A percentile compares a stretch with the other conserved stretches of the same genome.
These are phyloP conservation scores for Phytophthora multivora DNA, from an alignment of 352 stramenopile species.

Conservation along the genomic window DNA sequence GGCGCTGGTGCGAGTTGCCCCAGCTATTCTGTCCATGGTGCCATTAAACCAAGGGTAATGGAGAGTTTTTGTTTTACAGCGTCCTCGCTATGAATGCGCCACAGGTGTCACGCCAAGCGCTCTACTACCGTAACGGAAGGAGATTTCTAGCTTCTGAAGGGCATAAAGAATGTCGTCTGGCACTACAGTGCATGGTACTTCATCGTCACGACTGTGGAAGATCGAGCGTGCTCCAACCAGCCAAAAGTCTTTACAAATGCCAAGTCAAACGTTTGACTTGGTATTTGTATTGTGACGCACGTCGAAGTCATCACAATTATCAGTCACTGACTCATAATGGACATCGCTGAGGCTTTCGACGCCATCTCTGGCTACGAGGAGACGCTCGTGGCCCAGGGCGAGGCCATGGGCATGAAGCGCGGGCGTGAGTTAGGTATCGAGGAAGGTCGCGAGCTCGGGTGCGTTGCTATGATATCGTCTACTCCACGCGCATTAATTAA, in stretches of 20 bases:
- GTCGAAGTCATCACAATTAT: not conserved
- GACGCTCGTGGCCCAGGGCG: conserved; percentile 68
- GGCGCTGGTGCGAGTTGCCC: too few species aligned
- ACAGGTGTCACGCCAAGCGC: too few species aligned
- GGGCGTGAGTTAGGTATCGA: conserved; percentile 67
- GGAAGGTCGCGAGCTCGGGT: conserved; percentile 80
- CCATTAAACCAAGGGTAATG: too few species aligned
- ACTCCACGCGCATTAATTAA: not conserved
- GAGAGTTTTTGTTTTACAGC: too few species aligned
- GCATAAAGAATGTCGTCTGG: too few species aligned
- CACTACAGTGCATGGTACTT: too few species aligned
- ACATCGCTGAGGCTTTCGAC: conserved; percentile 77
- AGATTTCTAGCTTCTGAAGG: too few species aligned
- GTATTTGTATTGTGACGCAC: conserved; percentile 12
- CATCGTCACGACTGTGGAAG: conserved; percentile 3
- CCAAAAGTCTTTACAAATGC: conserved; percentile 9
- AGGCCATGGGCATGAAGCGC: conserved; percentile 59
- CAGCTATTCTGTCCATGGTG: too few species aligned
- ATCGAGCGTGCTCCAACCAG: conserved; percentile 13
- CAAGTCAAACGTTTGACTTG: conserved; percentile 9
- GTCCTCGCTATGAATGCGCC: too few species aligned
- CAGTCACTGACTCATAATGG: conserved; percentile 44
- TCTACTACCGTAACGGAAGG: too few species aligned
- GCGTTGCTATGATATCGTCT: conserved; percentile 18
- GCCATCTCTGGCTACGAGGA: conserved; percentile 76